Conservation (phyloP, 2,329 filamentous ascomycete species). For the Dactylellina drechsleri region DNA sequence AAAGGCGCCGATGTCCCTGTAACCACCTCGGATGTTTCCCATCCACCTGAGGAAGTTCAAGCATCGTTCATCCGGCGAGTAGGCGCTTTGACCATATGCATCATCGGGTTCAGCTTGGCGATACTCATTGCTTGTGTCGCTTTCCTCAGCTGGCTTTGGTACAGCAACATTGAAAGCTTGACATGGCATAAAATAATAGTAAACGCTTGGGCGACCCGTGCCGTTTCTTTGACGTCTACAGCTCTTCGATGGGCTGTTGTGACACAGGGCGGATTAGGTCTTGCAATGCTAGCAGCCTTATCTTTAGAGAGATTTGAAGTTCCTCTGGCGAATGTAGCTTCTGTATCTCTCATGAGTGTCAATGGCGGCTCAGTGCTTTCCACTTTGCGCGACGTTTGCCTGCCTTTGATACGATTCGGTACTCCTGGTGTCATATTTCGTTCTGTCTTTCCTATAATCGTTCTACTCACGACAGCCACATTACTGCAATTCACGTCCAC, state of each 20-base stretch:
- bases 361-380: slow-evolving; percentile 17
- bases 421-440: slow-evolving; percentile 14
- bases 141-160: slow-evolving; percentile 18
- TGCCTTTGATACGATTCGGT: slow-evolving; percentile 22
- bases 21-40: too few species aligned
- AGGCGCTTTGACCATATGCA: neutral
- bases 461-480: slow-evolving; percentile 11
- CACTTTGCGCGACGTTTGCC: slow-evolving; percentile 23
- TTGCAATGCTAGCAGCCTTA: slow-evolving; percentile 27
- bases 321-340: slow-evolving; percentile 15
- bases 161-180: slow-evolving; percentile 19
- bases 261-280: slow-evolving; percentile 16
- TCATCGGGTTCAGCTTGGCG: slow-evolving; percentile 3
- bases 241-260: slow-evolving; percentile 28
- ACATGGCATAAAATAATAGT: slow-evolving; percentile 25
- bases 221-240: slow-evolving; percentile 22
- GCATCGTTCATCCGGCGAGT: too few species aligned
- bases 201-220: slow-evolving; percentile 27
- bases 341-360: slow-evolving; percentile 27
- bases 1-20: too few species aligned
- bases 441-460: slow-evolving; percentile 23
- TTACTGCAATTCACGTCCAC: slow-evolving; percentile 28
- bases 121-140: slow-evolving; percentile 13
- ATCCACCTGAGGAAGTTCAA: too few species aligned
- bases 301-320: slow-evolving; percentile 31